Evolutionary conservation across 352 stramenopile genomes (phyloP).

Genomic region (Aphanomyces invadans): DNA sequence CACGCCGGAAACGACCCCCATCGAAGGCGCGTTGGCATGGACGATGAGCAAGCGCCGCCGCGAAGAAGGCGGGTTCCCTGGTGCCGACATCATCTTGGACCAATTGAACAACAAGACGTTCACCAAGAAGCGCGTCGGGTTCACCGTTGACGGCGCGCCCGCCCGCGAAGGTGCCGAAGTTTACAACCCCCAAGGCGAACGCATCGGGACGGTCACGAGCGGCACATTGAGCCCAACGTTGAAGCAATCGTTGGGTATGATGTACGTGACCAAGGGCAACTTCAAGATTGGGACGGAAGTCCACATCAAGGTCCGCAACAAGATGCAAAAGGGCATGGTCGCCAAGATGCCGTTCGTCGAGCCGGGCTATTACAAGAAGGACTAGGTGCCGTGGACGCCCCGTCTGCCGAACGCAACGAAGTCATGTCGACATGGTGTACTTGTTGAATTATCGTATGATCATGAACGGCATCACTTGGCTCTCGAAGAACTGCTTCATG

Average conservation of each 20-base stretch:
- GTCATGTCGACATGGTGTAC: too few species aligned
- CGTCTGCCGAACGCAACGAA: too few species aligned
- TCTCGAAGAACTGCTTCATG: slow-evolving; percentile 1
- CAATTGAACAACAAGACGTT: slow-evolving; percentile 91
- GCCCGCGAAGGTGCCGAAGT: slow-evolving; percentile 91
- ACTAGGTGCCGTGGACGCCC: too few species aligned
- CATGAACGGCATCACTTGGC: background rate
- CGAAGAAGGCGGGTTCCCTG: slow-evolving; percentile 90
- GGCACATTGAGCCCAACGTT: slow-evolving; percentile 95
- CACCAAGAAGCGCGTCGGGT: slow-evolving; percentile 91
- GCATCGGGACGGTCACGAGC: slow-evolving; percentile 90
- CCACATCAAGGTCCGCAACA: slow-evolving; percentile 92
- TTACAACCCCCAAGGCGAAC: slow-evolving; percentile 70
- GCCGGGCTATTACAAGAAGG: slow-evolving; percentile 92
- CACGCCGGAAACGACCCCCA: slow-evolving; percentile 89
- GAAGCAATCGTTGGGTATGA: slow-evolving; percentile 97
- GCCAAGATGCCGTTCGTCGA: slow-evolving; percentile 99
- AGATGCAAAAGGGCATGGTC: slow-evolving; percentile 89
- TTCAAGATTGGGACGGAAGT: slow-evolving; percentile 92
- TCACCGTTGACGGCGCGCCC: slow-evolving; percentile 92
- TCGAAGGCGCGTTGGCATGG: slow-evolving; percentile 93
- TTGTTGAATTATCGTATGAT: background rate
- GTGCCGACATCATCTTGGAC: slow-evolving; percentile 92
- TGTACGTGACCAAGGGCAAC: slow-evolving; percentile 91
- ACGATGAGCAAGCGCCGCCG: slow-evolving; percentile 82